A percentile compares a stretch with the other conserved stretches of the same genome.
Evolutionary conservation across 495 filamentous ascomycete genomes (phyloP).

Genomic region (Acidiella bohemica): DNA sequence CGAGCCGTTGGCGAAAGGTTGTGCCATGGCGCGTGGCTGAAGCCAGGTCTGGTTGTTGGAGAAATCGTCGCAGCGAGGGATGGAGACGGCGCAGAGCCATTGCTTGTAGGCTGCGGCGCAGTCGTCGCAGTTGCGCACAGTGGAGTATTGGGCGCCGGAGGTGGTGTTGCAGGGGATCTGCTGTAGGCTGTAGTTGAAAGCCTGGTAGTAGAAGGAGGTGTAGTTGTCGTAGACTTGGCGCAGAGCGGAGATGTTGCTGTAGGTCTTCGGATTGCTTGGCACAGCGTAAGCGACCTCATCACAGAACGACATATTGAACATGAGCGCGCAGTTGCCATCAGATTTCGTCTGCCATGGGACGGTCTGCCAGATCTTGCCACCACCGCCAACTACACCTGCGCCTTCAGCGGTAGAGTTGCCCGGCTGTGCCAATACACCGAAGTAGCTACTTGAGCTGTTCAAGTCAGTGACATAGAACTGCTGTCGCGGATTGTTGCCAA

Average conservation of each 20-base stretch:
- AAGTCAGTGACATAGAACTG: conserved; percentile 73
- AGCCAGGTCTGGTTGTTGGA: conserved; percentile 42
- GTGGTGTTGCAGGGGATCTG: conserved; percentile 75
- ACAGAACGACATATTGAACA: conserved; percentile 77
- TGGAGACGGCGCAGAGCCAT: conserved; percentile 88
- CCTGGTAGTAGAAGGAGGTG: conserved; percentile 30
- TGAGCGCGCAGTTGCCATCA: conserved; percentile 64
- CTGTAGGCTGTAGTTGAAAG: conserved; percentile 67
- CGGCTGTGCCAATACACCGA: conserved; percentile 52
- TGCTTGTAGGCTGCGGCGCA: conserved; percentile 72
- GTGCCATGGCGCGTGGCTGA: conserved; percentile 49
- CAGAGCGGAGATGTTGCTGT: conserved; percentile 5
- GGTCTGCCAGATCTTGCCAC: conserved; percentile 55
- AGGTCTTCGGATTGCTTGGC: conserved; percentile 49
- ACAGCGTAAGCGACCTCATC: conserved; percentile 79
- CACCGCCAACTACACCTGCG: conserved; percentile 44
- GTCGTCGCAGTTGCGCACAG: conserved; percentile 58
- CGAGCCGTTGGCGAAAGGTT: conserved; percentile 20
- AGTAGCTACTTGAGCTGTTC: conserved; percentile 54
- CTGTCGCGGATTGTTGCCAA: conserved; percentile 53
- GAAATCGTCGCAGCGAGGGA: conserved; percentile 83
- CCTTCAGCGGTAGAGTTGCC: conserved; percentile 40
- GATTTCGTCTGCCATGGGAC: conserved; percentile 63
- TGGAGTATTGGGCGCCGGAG: conserved; percentile 59
- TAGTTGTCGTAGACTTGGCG: conserved; percentile 35